These are phyloP conservation scores for Phytophthora macrochlamydospora DNA, from an alignment of 352 stramenopile species.

Conservation along the genomic window DNA sequence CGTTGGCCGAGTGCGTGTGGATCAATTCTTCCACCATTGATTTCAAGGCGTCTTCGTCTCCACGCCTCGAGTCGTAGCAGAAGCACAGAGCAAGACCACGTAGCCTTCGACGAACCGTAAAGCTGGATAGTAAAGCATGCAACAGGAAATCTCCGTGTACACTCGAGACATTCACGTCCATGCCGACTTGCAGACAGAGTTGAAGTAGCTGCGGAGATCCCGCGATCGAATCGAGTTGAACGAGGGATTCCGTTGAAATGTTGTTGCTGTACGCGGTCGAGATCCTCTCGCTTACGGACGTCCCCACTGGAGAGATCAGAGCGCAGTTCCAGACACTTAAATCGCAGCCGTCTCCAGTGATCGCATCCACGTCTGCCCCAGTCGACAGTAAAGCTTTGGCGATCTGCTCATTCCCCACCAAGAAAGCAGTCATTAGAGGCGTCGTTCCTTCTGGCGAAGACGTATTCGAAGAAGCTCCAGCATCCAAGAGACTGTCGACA, in stretches of 20 bases:
- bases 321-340: conserved; percentile 63
- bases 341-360: conserved; percentile 57
- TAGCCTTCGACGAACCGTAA: conserved; percentile 48
- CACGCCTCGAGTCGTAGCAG: conserved; percentile 52
- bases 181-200: conserved; percentile 34
- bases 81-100: conserved; percentile 66
- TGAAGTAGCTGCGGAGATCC: conserved; percentile 40
- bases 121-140: conserved; percentile 64
- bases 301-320: conserved; percentile 38
- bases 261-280: conserved; percentile 16
- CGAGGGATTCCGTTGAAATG: conserved; percentile 4
- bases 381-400: conserved; percentile 32
- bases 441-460: conserved; percentile 42
- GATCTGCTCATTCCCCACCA: conserved; percentile 49
- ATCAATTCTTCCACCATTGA: conserved; percentile 30
- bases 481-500: conserved; percentile 42
- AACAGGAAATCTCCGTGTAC: conserved; percentile 63
- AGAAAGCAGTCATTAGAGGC: conserved; percentile 64
- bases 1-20: conserved; percentile 36
- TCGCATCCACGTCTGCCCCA: conserved; percentile 54
- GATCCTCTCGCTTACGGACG: conserved; percentile 17
- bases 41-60: conserved; percentile 28
- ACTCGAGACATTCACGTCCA: conserved; percentile 73
- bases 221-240: conserved; percentile 43
- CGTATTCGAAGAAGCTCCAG: conserved; percentile 40